These are phyloP conservation scores for Coprinellus micaceus DNA, from an alignment of 768 basidiomycete genomes.

Conservation along the genomic window DNA sequence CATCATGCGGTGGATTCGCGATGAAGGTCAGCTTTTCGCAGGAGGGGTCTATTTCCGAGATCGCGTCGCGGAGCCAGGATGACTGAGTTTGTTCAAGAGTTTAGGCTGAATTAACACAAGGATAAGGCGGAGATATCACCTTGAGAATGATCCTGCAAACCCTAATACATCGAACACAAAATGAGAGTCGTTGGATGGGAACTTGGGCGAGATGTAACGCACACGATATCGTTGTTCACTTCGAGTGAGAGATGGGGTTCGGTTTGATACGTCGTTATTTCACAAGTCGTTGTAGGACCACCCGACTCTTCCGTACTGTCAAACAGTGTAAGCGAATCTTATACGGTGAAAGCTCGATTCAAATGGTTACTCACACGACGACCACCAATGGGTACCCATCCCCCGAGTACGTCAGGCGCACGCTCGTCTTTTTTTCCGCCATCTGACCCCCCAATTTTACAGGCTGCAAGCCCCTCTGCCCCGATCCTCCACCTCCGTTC, in stretches of 20 bases:
- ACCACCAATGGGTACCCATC: slow-evolving; percentile 74
- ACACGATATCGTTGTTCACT: slow-evolving; percentile 67
- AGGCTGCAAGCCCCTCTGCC: too few relatives aligned
- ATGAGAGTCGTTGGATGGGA: background rate
- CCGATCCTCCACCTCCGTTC: too few relatives aligned
- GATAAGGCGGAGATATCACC: too few relatives aligned
- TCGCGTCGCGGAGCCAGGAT: slow-evolving; percentile 90
- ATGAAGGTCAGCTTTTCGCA: slow-evolving; percentile 84
- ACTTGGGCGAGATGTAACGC: slow-evolving; percentile 19
- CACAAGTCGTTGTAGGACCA: slow-evolving; percentile 84
- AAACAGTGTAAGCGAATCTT: background rate
- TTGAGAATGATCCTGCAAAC: too few relatives aligned
- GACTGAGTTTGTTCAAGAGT: slow-evolving; percentile 41
- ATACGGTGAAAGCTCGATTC: background rate
- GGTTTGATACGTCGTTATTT: slow-evolving; percentile 80
- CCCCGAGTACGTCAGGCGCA: slow-evolving; percentile 82
- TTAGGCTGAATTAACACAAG: too few relatives aligned
- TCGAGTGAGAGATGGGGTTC: slow-evolving; percentile 78
- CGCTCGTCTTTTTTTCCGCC: slow-evolving; percentile 64
- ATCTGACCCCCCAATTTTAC: slow-evolving; percentile 32
- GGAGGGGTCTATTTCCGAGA: slow-evolving; percentile 87
- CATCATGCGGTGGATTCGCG: slow-evolving; percentile 55
- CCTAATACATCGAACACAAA: background rate
- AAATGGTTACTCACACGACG: slow-evolving; percentile 58
- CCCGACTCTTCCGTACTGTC: slow-evolving; percentile 71